Evolutionary conservation across 352 stramenopile genomes (phyloP), one percentile per base, ranked within the genome.

Genomic region (Phytopythium boreale): DNA sequence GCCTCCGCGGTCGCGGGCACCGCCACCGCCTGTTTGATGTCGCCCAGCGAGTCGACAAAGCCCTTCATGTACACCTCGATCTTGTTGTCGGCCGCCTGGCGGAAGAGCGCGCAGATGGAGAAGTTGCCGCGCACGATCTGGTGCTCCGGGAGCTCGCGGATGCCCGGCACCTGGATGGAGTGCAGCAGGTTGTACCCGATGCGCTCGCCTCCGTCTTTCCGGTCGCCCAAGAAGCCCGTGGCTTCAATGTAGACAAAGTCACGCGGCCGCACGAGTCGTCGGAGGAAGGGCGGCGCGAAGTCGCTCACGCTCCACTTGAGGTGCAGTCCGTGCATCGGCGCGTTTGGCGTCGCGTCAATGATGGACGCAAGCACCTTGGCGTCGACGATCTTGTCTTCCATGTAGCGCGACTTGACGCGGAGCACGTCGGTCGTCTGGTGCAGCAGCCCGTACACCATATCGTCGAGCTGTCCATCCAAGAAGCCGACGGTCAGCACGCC

Each of bases 201-300:
- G 2, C 68, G 59, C 37, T 64, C 61, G 12, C 61, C 68, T 8
- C 47, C 64, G 55, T 39, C 66, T 39, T 61, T n/a, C 0, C 17
- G 4, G 37, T 61, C 39, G 29, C 67, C 64, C 10, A 67, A 65
- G 49, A 76, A 67, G 24, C 64, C 68, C 46, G 66, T 73, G 1
- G 71, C 59, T 22, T 75, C 71, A 46, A 78, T 27, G 62, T 75
- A 78, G 4, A 78, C 63, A 51, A 74, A 71, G 52, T 75, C 71
- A n/a, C 73, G 70, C 27, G 64, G 72, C 50, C 72, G 73, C 17
- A 72, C 61, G 26, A 74, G 64, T 26, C 37, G 69, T 2, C 67
- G 70, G 6, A 64, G 49, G 15, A 64, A 58, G 20, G 46, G 22
- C 31, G 59, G 59, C n/a, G 26, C 50, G 37, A 51, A 51, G 47